Conservation (phyloP, 2,329 filamentous ascomycete genomes). For the Neofusicoccum ribis region DNA sequence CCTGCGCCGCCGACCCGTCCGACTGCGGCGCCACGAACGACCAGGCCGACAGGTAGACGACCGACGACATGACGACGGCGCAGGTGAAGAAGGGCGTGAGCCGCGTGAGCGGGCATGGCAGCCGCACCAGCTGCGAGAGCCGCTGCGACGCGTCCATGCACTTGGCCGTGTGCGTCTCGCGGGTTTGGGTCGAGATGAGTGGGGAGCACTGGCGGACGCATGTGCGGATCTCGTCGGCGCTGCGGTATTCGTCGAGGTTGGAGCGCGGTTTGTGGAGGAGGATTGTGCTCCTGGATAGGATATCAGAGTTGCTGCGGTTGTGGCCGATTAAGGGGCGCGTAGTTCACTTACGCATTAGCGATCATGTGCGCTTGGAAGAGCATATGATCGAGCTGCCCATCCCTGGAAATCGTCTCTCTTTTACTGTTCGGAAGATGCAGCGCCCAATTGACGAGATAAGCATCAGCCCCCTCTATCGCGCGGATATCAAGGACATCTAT, state of each 20-base stretch:
- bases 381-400: conserved; percentile 78
- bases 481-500: conserved; percentile 44
- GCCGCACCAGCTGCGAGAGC: conserved; percentile 71
- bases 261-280: conserved; percentile 47
- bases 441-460: conserved; percentile 71
- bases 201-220: conserved; percentile 56
- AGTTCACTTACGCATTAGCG: conserved; percentile 45
- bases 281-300: conserved; percentile 36
- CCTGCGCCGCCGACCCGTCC: conserved; percentile 33
- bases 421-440: conserved; percentile 76
- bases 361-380: conserved; percentile 92
- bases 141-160: conserved; percentile 77
- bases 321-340: background rate
- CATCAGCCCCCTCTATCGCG: conserved; percentile 57
- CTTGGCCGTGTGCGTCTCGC: conserved; percentile 73
- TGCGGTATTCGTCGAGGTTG: conserved; percentile 35
- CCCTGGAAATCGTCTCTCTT: conserved; percentile 65
- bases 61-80: conserved; percentile 41
- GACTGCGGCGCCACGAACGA: conserved; percentile 51
- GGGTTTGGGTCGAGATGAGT: conserved; percentile 52
- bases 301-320: background rate
- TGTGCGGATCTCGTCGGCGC: conserved; percentile 51
- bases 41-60: conserved; percentile 66
- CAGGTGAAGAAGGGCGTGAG: conserved; percentile 58
- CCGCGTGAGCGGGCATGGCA: conserved; percentile 68